Evolutionary conservation across 2,329 filamentous ascomycete genomes (phyloP), one percentile per base, ranked within the genome.

Genomic region (Fusarium torreyae): DNA sequence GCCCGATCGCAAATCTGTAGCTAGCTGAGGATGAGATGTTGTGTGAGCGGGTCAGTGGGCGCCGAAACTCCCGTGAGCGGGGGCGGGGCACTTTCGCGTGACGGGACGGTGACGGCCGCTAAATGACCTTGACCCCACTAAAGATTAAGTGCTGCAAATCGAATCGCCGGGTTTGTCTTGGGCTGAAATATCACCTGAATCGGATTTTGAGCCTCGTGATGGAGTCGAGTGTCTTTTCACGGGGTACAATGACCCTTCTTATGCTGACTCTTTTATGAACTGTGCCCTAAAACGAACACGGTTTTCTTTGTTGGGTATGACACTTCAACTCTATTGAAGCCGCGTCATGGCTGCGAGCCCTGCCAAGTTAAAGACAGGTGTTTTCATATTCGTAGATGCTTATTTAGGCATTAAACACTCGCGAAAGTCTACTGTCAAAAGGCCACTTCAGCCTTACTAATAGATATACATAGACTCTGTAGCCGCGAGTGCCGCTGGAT

Each of bases 21-120:
- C 15, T 39, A 57, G 56, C 55, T 68, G 49, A 52, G 50, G 49
- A 48, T 56, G 49, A 55, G 56, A 48, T 60, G 55, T 34, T 17
- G 61, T 46, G 49, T 20, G 36, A 22, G 48, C 59, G 63, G 59
- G 44, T 31, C 40, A 56, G 66, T 58, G 66, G 51, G 63, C 61
- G 49, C 64, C 71, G 71, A 68, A 69, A 62, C 53, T 63, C 61
- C 71, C 71, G 70, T 8, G 42, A 52, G 68, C 68, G 68, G 68
- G 68, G 68, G 68, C 55, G 63, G 68, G 67, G 68, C 51, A 64
- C 34, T 60, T 60, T 62, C 56, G 59, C 51, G 60, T 63, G 44
- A 63, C 51, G 51, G 51, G 44, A 63, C 44, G 51, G 51, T 51
- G 39, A 51, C 40, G 61, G 60, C 44, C 56, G 44, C 55, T 60